Percentiles rank a stretch among this genome's conserved stretches.
phyloP scores from a whole-genome alignment of 768 basidiomycete genomes.

The Imleria badia region DNA sequence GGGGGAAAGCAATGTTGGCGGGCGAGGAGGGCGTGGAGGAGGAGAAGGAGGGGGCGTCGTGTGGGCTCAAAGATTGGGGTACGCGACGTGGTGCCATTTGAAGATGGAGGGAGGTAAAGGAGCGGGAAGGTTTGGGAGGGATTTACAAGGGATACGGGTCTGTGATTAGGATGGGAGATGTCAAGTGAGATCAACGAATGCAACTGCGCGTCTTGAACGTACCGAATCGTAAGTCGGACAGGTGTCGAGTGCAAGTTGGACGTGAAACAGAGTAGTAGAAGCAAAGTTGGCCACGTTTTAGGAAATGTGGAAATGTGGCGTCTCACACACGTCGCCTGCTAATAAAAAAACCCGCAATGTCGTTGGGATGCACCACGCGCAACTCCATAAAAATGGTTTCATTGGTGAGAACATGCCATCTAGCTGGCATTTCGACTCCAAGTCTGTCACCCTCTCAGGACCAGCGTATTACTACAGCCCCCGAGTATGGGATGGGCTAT shows the following conservation, averaged over 20 bases:
- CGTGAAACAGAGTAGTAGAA: constrained; percentile 16
- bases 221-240: not conserved
- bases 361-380: too few species aligned
- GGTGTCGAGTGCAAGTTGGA: constrained; percentile 7
- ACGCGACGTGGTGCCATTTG: constrained; percentile 54
- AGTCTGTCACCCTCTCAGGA: too few species aligned
- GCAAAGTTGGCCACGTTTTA: constrained; percentile 11
- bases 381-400: too few species aligned
- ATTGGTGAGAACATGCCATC: too few species aligned
- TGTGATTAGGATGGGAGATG: not conserved
- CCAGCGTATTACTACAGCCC: too few species aligned
- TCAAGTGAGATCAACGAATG: constrained; percentile 1
- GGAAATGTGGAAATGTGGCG: constrained; percentile 31
- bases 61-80: constrained; percentile 40
- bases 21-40: constrained; percentile 32
- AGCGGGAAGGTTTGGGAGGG: constrained; percentile 11
- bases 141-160: not conserved
- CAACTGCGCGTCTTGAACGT: constrained; percentile 10
- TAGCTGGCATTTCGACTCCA: too few species aligned
- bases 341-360: too few species aligned
- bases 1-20: constrained; percentile 39
- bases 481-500: too few species aligned
- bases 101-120: constrained; percentile 1
- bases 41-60: constrained; percentile 24
- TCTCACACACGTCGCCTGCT: too few species aligned